Evolutionary conservation across 352 stramenopile species (phyloP).

Genomic region (Phytophthora lateralis): DNA sequence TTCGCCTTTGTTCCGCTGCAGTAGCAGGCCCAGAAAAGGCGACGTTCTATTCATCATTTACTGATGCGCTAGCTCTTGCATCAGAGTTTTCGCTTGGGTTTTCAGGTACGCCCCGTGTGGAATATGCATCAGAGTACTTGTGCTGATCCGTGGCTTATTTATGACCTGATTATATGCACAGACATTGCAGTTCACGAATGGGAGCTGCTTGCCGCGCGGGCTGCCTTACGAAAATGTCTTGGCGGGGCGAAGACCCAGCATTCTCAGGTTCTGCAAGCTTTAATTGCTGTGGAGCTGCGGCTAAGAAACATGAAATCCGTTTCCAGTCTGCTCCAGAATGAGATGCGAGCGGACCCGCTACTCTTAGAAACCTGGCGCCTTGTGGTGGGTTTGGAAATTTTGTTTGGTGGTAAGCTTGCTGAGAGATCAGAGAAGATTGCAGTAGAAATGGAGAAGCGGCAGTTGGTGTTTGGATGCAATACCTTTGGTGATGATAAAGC

Average conservation of each 20-base stretch:
- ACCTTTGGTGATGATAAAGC: constrained; percentile 36
- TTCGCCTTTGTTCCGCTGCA: constrained; percentile 42
- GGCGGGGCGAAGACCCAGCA: constrained; percentile 34
- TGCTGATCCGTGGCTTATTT: background rate
- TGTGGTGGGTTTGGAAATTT: constrained; percentile 53
- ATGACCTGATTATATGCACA: constrained; percentile 18
- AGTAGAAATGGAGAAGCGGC: constrained; percentile 39
- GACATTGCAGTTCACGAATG: constrained; percentile 49
- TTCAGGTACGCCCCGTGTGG: constrained; percentile 35
- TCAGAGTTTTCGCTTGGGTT: constrained; percentile 53
- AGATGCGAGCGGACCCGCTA: constrained; percentile 43
- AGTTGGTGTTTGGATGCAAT: constrained; percentile 40
- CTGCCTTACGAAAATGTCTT: constrained; percentile 42
- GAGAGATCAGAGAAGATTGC: constrained; percentile 33
- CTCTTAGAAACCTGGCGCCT: constrained; percentile 55
- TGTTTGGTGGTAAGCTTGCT: constrained; percentile 47
- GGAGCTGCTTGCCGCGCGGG: constrained; percentile 51
- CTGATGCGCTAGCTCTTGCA: constrained; percentile 35
- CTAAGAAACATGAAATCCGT: constrained; percentile 48
- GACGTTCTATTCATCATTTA: constrained; percentile 40
- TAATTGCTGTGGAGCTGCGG: constrained; percentile 48
- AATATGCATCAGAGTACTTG: background rate
- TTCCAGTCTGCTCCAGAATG: constrained; percentile 39
- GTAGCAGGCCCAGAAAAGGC: constrained; percentile 36
- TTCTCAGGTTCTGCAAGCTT: constrained; percentile 39